phyloP scores from a whole-genome alignment of 176 grass and related monocot species.

The Hsuehochloa calcarea region DNA sequence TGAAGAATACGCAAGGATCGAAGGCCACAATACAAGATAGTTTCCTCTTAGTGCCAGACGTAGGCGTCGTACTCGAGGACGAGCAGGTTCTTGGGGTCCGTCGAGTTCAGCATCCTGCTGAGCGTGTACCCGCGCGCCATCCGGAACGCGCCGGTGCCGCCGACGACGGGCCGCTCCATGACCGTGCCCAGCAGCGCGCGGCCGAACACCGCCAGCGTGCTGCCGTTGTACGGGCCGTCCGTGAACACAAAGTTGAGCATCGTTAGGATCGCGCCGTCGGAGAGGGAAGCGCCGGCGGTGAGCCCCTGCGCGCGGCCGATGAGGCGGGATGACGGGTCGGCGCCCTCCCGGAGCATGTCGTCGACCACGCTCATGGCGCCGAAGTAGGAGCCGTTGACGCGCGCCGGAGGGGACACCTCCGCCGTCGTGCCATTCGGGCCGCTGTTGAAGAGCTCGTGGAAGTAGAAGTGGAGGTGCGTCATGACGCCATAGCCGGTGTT shows the following conservation, averaged over 20 bases:
- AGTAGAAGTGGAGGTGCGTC: slow-evolving; percentile 34
- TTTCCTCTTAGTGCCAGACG: background rate
- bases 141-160: slow-evolving; percentile 36
- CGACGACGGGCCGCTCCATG: slow-evolving; percentile 29
- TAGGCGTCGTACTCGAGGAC: slow-evolving; percentile 3
- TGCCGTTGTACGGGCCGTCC: slow-evolving; percentile 15
- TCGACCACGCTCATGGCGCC: background rate
- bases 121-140: slow-evolving; percentile 32
- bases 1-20: background rate
- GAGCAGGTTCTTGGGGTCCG: background rate
- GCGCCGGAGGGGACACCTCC: background rate
- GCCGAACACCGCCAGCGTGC: slow-evolving; percentile 24
- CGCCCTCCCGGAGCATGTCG: slow-evolving; percentile 27
- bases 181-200: background rate
- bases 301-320: slow-evolving; percentile 28
- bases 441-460: slow-evolving; percentile 29
- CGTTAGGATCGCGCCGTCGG: slow-evolving; percentile 3
- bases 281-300: background rate
- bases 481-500: too few relatives aligned
- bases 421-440: slow-evolving; percentile 15
- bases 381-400: background rate
- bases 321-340: slow-evolving; percentile 22
- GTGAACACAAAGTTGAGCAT: slow-evolving; percentile 18
- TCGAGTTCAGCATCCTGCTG: slow-evolving; percentile 21
- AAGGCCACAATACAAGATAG: background rate